Percentiles rank a stretch among this genome's conserved stretches.
Conservation (phyloP, 768 basidiomycete genomes). For the Termitomyces sp. region DNA sequence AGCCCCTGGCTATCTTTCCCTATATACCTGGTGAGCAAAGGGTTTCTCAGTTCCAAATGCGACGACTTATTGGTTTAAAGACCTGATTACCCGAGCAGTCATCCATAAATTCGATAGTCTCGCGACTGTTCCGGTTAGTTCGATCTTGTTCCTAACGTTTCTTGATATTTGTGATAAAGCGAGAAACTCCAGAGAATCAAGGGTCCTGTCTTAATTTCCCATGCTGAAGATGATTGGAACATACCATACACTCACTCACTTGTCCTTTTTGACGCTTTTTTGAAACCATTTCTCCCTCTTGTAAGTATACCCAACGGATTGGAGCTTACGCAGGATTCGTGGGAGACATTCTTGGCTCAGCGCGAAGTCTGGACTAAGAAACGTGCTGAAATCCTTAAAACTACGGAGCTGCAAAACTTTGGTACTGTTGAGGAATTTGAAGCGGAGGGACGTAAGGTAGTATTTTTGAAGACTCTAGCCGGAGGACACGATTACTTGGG, state of each 20-base stretch:
- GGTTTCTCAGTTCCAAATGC: neutral
- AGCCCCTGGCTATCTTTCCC: slow-evolving; percentile 66
- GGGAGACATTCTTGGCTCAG: slow-evolving; percentile 35
- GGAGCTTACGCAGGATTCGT: slow-evolving; percentile 30
- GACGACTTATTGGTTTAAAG: slow-evolving; percentile 9
- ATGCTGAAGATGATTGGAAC: slow-evolving; percentile 75
- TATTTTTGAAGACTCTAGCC: slow-evolving; percentile 53
- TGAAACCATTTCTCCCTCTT: slow-evolving; percentile 59
- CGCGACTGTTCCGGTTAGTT: slow-evolving; percentile 52
- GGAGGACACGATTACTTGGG: slow-evolving; percentile 64
- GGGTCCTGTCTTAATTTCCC: slow-evolving; percentile 66
- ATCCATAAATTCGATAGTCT: slow-evolving; percentile 60
- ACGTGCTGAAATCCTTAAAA: slow-evolving; percentile 41
- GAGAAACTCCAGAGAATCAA: slow-evolving; percentile 50
- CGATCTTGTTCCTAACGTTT: neutral
- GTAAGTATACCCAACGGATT: slow-evolving; percentile 24
- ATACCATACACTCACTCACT: slow-evolving; percentile 75
- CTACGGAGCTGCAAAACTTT: slow-evolving; percentile 45
- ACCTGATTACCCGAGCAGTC: slow-evolving; percentile 33
- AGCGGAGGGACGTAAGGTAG: slow-evolving; percentile 40
- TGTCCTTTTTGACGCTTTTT: slow-evolving; percentile 64
- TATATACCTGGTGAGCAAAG: slow-evolving; percentile 49
- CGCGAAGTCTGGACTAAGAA: slow-evolving; percentile 32
- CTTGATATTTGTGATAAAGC: neutral
- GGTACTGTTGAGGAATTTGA: slow-evolving; percentile 55